Percentiles rank a stretch among this genome's conserved stretches.
phyloP scores from a whole-genome alignment of 208 protist genomes.

The Leptomonas pyrrhocoris region DNA sequence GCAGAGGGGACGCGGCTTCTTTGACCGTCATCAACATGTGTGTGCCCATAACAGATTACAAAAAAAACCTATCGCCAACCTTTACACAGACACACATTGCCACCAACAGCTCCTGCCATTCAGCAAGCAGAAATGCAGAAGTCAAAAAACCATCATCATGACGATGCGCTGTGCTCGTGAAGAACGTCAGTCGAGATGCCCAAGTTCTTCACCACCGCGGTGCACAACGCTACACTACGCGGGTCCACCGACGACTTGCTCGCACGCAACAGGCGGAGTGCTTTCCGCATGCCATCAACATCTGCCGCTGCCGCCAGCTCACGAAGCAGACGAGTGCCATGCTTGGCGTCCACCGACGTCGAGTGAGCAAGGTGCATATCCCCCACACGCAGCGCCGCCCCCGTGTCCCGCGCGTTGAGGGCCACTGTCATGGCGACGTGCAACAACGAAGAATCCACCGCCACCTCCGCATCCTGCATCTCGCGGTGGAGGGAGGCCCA shows the following conservation, averaged over 20 bases:
- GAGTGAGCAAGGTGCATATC: slow-evolving; percentile 43
- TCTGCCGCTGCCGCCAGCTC: slow-evolving; percentile 46
- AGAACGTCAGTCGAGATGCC: slow-evolving; percentile 44
- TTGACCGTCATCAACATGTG: no score
- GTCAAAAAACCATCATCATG: neutral
- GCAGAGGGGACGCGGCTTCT: no score
- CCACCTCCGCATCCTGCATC: slow-evolving; percentile 35
- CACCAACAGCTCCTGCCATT: neutral
- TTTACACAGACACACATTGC: no score
- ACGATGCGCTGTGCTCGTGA: neutral
- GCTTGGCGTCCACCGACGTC: slow-evolving; percentile 51
- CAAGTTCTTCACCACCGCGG: slow-evolving; percentile 41
- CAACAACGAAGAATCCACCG: slow-evolving; percentile 42
- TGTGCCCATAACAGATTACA: no score
- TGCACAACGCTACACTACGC: slow-evolving; percentile 47
- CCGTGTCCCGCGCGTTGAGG: slow-evolving; percentile 56
- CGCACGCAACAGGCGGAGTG: slow-evolving; percentile 43
- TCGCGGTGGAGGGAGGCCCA: slow-evolving; percentile 19
- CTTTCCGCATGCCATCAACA: slow-evolving; percentile 41
- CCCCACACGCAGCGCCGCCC: slow-evolving; percentile 43
- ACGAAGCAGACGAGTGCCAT: slow-evolving; percentile 54
- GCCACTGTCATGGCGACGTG: slow-evolving; percentile 58
- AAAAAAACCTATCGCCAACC: no score
- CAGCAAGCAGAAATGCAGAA: neutral
- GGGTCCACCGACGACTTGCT: slow-evolving; percentile 61